These are phyloP conservation scores for Medicago truncatula DNA, from an alignment of 306 rosid species.

Conservation along the genomic window DNA sequence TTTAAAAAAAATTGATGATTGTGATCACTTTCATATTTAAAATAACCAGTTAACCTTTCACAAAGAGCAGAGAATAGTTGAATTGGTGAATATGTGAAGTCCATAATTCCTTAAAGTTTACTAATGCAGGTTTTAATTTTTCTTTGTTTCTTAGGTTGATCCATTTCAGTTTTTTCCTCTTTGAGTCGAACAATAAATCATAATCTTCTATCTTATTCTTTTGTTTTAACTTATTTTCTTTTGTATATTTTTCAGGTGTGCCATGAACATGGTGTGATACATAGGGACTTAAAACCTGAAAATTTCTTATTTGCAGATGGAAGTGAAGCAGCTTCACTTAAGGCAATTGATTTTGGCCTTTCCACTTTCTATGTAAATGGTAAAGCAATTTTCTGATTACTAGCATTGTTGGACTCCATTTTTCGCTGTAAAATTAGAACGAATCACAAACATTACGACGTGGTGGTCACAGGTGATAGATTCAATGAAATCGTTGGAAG, in stretches of 20 bases:
- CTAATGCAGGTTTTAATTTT: background rate
- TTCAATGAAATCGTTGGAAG: constrained; percentile 95
- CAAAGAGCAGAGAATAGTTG: too few relatives aligned
- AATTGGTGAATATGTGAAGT: too few relatives aligned
- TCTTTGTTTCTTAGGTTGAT: constrained; percentile 6
- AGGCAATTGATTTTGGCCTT: constrained; percentile 95
- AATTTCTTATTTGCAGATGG: constrained; percentile 81
- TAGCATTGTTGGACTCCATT: background rate
- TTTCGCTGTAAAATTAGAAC: background rate
- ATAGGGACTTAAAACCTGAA: constrained; percentile 92
- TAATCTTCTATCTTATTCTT: background rate
- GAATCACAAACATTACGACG: background rate
- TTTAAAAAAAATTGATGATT: too few relatives aligned
- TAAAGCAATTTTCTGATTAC: constrained; percentile 26
- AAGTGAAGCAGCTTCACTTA: constrained; percentile 63
- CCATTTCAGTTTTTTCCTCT: background rate
- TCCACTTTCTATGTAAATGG: constrained; percentile 75
- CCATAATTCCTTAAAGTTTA: too few relatives aligned
- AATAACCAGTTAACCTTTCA: too few relatives aligned
- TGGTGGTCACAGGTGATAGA: constrained; percentile 66
- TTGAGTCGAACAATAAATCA: background rate
- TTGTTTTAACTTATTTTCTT: background rate
- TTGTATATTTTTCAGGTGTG: constrained; percentile 64
- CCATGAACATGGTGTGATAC: constrained; percentile 85
- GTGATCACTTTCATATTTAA: too few relatives aligned